A percentile compares a stretch with the other conserved stretches of the same genome.
Conservation (phyloP, 2,329 filamentous ascomycete genomes). For the Lecanicillium sp. region DNA sequence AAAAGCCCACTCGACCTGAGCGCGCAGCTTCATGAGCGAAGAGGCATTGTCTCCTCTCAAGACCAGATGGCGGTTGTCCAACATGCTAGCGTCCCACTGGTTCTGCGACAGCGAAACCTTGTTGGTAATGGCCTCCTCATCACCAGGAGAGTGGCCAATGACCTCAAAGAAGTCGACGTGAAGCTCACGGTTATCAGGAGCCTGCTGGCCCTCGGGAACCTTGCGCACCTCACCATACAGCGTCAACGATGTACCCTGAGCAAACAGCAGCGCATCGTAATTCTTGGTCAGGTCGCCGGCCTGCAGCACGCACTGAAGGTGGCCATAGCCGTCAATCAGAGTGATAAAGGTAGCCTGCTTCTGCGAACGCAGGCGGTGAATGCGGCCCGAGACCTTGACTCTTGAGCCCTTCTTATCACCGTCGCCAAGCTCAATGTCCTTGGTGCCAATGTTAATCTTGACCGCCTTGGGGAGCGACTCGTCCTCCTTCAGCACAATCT, state of each 20-base stretch:
- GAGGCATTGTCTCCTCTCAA: conserved; percentile 78
- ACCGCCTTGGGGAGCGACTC: conserved; percentile 62
- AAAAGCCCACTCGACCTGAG: conserved; percentile 74
- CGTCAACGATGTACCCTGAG: conserved; percentile 78
- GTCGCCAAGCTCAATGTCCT: conserved; percentile 52
- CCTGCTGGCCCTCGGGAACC: conserved; percentile 68
- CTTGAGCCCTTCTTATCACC: conserved; percentile 56
- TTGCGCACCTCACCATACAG: conserved; percentile 77
- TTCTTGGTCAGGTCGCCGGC: conserved; percentile 75
- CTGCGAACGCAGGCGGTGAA: conserved; percentile 73
- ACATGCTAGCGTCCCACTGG: conserved; percentile 51
- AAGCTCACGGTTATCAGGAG: conserved; percentile 77
- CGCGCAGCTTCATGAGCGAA: conserved; percentile 81
- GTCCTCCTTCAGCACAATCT: conserved; percentile 63
- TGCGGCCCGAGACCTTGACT: conserved; percentile 71
- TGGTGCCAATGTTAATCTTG: conserved; percentile 68
- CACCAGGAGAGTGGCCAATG: conserved; percentile 70
- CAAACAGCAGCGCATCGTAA: conserved; percentile 82
- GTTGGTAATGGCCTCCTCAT: conserved; percentile 88
- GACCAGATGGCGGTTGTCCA: conserved; percentile 76
- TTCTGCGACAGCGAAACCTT: conserved; percentile 41
- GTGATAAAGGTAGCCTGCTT: conserved; percentile 82
- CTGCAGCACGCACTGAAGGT: conserved; percentile 75
- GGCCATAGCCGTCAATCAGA: conserved; percentile 69
- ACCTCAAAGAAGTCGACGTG: conserved; percentile 86